These are phyloP conservation scores for Oxyria digyna DNA, from an alignment of 148 eudicot species.

Conservation along the genomic window DNA sequence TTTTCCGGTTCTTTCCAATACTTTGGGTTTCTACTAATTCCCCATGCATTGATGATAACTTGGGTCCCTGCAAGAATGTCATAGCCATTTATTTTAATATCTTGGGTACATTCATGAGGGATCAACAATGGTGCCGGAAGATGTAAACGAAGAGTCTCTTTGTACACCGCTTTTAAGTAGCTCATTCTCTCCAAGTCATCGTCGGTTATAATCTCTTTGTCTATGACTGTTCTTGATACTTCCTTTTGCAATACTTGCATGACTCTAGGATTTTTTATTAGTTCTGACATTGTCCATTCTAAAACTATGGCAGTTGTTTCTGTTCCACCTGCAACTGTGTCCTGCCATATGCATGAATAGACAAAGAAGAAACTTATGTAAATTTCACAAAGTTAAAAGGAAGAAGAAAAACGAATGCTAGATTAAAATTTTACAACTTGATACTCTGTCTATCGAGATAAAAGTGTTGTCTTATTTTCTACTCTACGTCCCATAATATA, in stretches of 20 bases:
- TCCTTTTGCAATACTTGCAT: conserved; percentile 23
- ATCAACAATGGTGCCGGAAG: neutral
- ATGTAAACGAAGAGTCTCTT: conserved; percentile 17
- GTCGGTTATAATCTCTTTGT: conserved; percentile 10
- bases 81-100: conserved; percentile 13
- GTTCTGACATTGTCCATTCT: conserved; percentile 23
- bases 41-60: conserved; percentile 24
- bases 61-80: conserved; percentile 16
- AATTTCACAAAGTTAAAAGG: too few species aligned
- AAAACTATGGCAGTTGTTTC: conserved; percentile 13
- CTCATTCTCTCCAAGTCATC: conserved; percentile 15
- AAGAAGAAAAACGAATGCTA: too few species aligned
- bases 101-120: neutral
- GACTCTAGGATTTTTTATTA: conserved; percentile 17
- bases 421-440: too few species aligned
- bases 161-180: conserved; percentile 24
- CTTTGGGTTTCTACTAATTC: conserved; percentile 19
- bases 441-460: too few species aligned
- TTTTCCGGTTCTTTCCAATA: conserved; percentile 22
- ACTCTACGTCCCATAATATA: too few species aligned
- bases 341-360: too few species aligned
- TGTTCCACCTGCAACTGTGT: conserved; percentile 21
- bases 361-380: too few species aligned
- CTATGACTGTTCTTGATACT: conserved; percentile 7
- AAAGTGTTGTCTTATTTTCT: too few species aligned